These are phyloP conservation scores for Primulina tabacum DNA, from an alignment of 257 asterid species.

Conservation along the genomic window DNA sequence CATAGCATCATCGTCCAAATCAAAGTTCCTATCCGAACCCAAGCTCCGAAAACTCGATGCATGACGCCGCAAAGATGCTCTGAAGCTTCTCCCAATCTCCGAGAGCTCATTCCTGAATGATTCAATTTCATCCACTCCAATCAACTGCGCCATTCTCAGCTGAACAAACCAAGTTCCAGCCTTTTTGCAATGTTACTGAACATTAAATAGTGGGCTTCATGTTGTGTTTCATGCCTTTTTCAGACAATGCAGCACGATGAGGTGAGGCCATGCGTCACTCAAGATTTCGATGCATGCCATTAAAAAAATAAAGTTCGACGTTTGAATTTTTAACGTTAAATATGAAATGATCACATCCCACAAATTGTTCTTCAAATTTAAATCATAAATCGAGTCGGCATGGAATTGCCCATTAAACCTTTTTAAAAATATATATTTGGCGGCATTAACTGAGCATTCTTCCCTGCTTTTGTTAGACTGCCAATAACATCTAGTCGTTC, in stretches of 20 bases:
- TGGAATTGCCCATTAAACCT: no score
- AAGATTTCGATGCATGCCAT: background rate
- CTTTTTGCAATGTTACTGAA: no score
- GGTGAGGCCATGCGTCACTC: conserved; percentile 22
- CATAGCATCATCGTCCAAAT: conserved; percentile 32
- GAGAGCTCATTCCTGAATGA: conserved; percentile 37
- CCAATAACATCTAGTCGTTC: no score
- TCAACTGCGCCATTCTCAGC: conserved; percentile 32
- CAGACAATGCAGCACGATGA: background rate
- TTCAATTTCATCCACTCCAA: conserved; percentile 39
- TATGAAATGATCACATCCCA: no score
- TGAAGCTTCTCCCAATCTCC: conserved; percentile 33
- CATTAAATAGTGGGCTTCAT: background rate
- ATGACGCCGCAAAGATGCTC: conserved; percentile 29
- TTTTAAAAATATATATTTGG: no score
- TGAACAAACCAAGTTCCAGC: background rate
- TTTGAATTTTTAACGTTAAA: no score
- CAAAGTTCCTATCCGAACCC: conserved; percentile 25
- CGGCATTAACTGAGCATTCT: no score
- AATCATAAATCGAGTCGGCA: no score
- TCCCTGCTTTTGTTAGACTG: no score
- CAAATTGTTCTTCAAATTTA: no score
- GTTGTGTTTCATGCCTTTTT: background rate
- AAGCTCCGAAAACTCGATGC: conserved; percentile 32
- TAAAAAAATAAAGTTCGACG: background rate